These are phyloP conservation scores for Leishmania amazonensis DNA, from an alignment of 208 protist species.

Conservation along the genomic window DNA sequence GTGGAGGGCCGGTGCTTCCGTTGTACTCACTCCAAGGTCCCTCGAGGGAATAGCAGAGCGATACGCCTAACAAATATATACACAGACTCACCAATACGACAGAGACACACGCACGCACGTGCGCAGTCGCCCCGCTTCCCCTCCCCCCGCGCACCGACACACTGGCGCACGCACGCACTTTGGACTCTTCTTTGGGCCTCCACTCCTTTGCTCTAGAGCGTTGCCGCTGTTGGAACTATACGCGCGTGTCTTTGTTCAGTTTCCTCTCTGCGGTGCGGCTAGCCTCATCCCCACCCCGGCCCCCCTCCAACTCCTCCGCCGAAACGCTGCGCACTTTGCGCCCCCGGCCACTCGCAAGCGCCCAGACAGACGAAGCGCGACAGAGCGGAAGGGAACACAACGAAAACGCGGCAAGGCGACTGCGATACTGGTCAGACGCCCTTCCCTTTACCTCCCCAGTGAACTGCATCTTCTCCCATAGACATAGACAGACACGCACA, in stretches of 20 bases:
- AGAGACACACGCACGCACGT: background rate
- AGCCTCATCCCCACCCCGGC: background rate
- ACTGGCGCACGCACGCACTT: background rate
- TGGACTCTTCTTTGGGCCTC: background rate
- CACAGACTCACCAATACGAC: background rate
- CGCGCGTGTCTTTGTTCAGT: too few species aligned
- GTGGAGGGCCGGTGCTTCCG: background rate
- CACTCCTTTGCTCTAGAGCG: background rate
- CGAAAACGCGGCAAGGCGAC: background rate
- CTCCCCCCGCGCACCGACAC: background rate
- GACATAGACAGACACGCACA: conserved; percentile 3
- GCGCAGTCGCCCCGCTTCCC: background rate
- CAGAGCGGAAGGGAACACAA: background rate
- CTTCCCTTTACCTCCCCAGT: too few species aligned
- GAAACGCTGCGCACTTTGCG: background rate
- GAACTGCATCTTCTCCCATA: background rate
- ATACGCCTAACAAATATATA: background rate
- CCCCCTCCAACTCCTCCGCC: background rate
- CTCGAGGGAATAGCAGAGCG: background rate
- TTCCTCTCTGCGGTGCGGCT: background rate
- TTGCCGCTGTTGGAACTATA: background rate
- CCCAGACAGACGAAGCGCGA: background rate
- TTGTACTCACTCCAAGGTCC: background rate
- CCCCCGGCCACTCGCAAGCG: background rate
- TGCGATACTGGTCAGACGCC: background rate